Percentiles rank a stretch among this genome's conserved stretches.
Evolutionary conservation across 2,329 filamentous ascomycete species (phyloP).

Genomic region (Colletotrichum caudatum): DNA sequence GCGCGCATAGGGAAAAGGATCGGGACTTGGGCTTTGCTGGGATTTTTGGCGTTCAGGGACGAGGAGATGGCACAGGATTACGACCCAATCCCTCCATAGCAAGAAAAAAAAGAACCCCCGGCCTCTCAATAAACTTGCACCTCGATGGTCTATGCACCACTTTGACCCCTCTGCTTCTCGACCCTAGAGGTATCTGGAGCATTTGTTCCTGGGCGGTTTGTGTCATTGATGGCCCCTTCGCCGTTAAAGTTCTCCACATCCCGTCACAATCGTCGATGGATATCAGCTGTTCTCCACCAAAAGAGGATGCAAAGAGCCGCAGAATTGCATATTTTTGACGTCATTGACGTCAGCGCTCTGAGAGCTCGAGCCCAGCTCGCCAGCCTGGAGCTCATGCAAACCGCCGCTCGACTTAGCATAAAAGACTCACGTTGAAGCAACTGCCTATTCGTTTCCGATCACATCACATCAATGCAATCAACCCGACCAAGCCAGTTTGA

Average conservation of each 20-base stretch:
- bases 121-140: constrained; percentile 31
- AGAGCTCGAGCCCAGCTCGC: constrained; percentile 2
- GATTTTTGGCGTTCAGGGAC: constrained; percentile 37
- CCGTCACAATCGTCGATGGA: constrained; percentile 34
- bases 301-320: constrained; percentile 26
- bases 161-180: neutral
- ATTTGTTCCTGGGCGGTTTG: constrained; percentile 28
- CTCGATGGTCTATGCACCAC: constrained; percentile 8
- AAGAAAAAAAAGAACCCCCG: neutral
- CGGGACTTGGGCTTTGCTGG: constrained; percentile 30
- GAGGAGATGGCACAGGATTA: constrained; percentile 23
- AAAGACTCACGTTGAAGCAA: constrained; percentile 11
- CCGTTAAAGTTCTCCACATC: constrained; percentile 35
- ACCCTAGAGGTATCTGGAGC: constrained; percentile 20
- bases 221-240: constrained; percentile 35
- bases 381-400: neutral
- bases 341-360: constrained; percentile 42
- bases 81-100: constrained; percentile 12
- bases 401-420: constrained; percentile 9
- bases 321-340: constrained; percentile 41
- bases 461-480: constrained; percentile 9
- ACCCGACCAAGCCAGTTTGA: neutral
- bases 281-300: constrained; percentile 32
- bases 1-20: constrained; percentile 24
- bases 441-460: neutral